phyloP scores from a whole-genome alignment of 2,329 filamentous ascomycete species.

The Lecanicillium sp. region DNA sequence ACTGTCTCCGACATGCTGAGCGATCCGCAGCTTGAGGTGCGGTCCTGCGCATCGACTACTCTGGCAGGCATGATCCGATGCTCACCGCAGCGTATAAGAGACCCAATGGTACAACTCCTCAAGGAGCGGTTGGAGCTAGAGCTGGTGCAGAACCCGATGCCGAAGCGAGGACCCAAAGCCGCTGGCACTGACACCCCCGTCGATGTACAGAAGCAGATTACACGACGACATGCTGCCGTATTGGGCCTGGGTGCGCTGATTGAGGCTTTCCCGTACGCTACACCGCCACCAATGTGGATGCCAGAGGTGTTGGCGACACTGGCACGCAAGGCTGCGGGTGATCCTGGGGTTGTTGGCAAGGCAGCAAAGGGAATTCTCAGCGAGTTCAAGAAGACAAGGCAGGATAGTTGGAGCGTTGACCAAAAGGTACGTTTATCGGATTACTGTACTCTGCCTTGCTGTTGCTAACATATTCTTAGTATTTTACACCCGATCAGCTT shows the following conservation, averaged over 20 bases:
- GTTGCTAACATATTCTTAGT: constrained; percentile 33
- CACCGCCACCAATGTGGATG: constrained; percentile 88
- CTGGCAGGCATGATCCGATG: constrained; percentile 97
- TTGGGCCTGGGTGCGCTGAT: constrained; percentile 84
- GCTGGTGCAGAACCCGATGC: constrained; percentile 78
- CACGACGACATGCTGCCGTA: constrained; percentile 82
- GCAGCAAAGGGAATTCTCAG: constrained; percentile 89
- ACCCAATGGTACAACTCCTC: constrained; percentile 66
- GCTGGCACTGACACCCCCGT: constrained; percentile 61
- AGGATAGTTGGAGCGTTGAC: constrained; percentile 97
- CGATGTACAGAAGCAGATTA: constrained; percentile 66
- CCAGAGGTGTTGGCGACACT: constrained; percentile 82
- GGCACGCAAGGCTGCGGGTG: constrained; percentile 75
- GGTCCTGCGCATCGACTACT: constrained; percentile 84
- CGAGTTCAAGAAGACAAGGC: constrained; percentile 98
- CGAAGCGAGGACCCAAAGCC: constrained; percentile 55
- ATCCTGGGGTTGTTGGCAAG: constrained; percentile 88
- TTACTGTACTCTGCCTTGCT: background rate
- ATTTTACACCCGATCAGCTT: constrained; percentile 85
- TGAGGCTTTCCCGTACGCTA: constrained; percentile 92
- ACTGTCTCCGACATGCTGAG: constrained; percentile 95
- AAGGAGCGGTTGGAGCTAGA: constrained; percentile 71
- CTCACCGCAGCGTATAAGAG: constrained; percentile 72
- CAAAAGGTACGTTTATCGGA: constrained; percentile 67
- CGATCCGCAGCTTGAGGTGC: constrained; percentile 87